These are phyloP conservation scores for Aspergillus wentii DNA, from an alignment of 495 filamentous ascomycete genomes.

Conservation along the genomic window DNA sequence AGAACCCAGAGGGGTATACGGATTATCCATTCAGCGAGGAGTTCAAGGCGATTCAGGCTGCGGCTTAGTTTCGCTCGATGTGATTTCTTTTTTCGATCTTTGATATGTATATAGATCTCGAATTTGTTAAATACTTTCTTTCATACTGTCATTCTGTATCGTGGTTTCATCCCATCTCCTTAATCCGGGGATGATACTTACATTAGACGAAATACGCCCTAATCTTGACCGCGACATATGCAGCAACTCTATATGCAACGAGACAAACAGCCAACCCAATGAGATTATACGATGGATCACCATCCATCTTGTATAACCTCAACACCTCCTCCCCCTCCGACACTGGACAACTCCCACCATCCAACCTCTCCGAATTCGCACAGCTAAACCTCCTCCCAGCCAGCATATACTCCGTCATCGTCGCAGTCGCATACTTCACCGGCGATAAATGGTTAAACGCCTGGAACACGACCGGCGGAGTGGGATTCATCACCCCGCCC, in stretches of 20 bases:
- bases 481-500: conserved; percentile 62
- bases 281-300: conserved; percentile 50
- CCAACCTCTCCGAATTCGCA: conserved; percentile 46
- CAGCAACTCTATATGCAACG: conserved; percentile 59
- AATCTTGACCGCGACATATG: conserved; percentile 55
- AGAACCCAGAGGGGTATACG: conserved; percentile 46
- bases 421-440: conserved; percentile 60
- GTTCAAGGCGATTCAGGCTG: neutral
- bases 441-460: conserved; percentile 66
- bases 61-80: conserved; percentile 15
- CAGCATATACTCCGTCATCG: conserved; percentile 56
- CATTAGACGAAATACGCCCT: too few species aligned
- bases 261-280: conserved; percentile 54
- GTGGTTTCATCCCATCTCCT: too few species aligned
- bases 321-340: conserved; percentile 59
- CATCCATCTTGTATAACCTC: conserved; percentile 57
- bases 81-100: too few species aligned
- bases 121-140: too few species aligned
- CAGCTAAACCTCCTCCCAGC: conserved; percentile 55
- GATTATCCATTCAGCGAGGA: conserved; percentile 40
- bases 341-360: conserved; percentile 55
- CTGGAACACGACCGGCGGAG: conserved; percentile 60
- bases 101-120: too few species aligned
- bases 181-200: too few species aligned
- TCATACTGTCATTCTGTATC: too few species aligned